A percentile compares a stretch with the other conserved stretches of the same genome.
phyloP scores from a whole-genome alignment of 306 rosid species.

The Quercus bicolor region DNA sequence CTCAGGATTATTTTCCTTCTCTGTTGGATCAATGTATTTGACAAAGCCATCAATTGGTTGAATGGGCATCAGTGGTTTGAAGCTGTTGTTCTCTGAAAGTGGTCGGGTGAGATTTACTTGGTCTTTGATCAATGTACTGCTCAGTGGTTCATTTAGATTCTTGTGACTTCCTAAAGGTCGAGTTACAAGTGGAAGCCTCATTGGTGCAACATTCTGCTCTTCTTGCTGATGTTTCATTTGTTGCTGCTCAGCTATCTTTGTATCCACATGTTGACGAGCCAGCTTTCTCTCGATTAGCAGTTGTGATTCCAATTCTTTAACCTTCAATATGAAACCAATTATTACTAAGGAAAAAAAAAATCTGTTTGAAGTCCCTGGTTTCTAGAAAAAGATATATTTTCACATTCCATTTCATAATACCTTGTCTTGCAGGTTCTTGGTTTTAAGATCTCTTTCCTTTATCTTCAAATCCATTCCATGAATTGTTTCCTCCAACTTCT shows the following conservation, averaged over 20 bases:
- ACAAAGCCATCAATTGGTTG: slow-evolving; percentile 49
- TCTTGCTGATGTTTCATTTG: slow-evolving; percentile 58
- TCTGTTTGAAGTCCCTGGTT: background rate
- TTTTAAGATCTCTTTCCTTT: slow-evolving; percentile 76
- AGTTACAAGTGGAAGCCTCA: slow-evolving; percentile 43
- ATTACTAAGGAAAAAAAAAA: background rate
- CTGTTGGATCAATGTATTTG: slow-evolving; percentile 52
- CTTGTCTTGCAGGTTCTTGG: slow-evolving; percentile 77
- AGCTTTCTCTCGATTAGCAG: slow-evolving; percentile 90
- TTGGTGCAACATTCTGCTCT: slow-evolving; percentile 45
- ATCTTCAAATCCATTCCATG: slow-evolving; percentile 69
- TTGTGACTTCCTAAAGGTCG: slow-evolving; percentile 52
- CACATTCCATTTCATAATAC: slow-evolving; percentile 30
- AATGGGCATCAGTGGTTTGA: slow-evolving; percentile 42
- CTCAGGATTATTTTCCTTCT: slow-evolving; percentile 87
- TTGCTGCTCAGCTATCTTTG: slow-evolving; percentile 92
- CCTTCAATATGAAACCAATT: slow-evolving; percentile 37
- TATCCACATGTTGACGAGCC: slow-evolving; percentile 91
- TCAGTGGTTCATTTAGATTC: slow-evolving; percentile 41
- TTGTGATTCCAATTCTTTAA: slow-evolving; percentile 89
- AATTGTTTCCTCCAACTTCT: slow-evolving; percentile 90
- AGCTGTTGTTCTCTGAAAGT: slow-evolving; percentile 51
- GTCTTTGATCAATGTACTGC: slow-evolving; percentile 38
- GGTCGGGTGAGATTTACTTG: slow-evolving; percentile 50
- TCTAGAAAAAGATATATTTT: background rate